These are phyloP conservation scores for Cladochytrium replicatum DNA, from an alignment of 192 early-diverging fungal genomes.

Conservation along the genomic window DNA sequence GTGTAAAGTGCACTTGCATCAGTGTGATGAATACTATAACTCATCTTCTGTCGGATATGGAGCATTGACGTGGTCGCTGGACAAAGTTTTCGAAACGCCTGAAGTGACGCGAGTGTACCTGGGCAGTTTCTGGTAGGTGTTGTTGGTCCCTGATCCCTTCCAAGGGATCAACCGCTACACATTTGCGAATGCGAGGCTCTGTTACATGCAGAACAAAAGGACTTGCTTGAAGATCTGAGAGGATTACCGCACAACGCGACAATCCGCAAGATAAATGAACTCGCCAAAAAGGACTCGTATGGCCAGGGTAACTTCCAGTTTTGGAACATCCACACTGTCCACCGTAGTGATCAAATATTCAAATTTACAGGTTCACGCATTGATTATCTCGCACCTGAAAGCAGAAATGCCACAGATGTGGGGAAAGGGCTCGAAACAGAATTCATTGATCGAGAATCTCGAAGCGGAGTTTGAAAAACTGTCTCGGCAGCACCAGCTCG, in stretches of 20 bases:
- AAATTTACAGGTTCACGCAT: constrained; percentile 58
- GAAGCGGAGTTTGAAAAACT: constrained; percentile 67
- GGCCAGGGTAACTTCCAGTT: constrained; percentile 36
- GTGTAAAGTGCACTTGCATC: constrained; percentile 34
- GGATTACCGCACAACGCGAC: constrained; percentile 70
- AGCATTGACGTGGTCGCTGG: constrained; percentile 87
- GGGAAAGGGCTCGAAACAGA: constrained; percentile 68
- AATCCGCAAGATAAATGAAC: constrained; percentile 81
- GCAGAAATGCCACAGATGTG: constrained; percentile 76
- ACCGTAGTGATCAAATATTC: too few relatives aligned
- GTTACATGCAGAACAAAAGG: constrained; percentile 63
- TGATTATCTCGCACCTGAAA: constrained; percentile 73
- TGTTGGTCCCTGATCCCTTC: constrained; percentile 23
- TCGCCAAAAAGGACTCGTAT: constrained; percentile 74
- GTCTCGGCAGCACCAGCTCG: constrained; percentile 56
- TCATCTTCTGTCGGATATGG: constrained; percentile 57
- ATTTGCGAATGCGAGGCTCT: constrained; percentile 62
- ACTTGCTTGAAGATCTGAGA: constrained; percentile 64
- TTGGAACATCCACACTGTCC: neutral
- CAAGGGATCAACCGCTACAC: constrained; percentile 62
- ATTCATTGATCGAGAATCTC: constrained; percentile 58
- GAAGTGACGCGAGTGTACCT: constrained; percentile 84
- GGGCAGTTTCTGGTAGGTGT: constrained; percentile 6
- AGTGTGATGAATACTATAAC: neutral
- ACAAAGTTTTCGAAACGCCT: constrained; percentile 76